Base-by-base conservation (phyloP, 768 basidiomycete species). In the Asterophora parasitica region DNA sequence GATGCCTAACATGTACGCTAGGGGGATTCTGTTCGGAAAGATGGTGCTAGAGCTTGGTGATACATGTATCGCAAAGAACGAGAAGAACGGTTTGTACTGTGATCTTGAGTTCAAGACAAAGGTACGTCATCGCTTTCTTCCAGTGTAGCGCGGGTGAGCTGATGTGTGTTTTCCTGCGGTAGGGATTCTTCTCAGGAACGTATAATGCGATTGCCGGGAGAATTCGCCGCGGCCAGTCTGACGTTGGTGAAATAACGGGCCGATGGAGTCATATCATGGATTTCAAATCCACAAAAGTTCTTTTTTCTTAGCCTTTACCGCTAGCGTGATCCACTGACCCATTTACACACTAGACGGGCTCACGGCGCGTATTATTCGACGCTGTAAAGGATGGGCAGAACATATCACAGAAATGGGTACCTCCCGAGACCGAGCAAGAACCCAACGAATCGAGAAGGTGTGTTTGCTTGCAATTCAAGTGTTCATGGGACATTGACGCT, bases 91-190 rank as follows among this genome's bases (percentile, higher is more conserved):
- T 15, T 64, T 90, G 52, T 69, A 64, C 38, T 89, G 88, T 51
- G 92, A 95, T 61, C 70, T 98, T 30, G 92, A 97, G 56, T 99
- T 98, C 75, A 98, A 97, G 77, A 94, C 93, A 33, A 98, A 96
- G 81, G 92, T 88, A 42, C 41, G 70, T 56, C 27, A 10, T 4
- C 26, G 13, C 26, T n/a, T 11, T 27, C 20, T 35, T 4, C 8
- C 23, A 4, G 7, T 42, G 33, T 42, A 19, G 12, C n/a, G 26
- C 8, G 34, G 3, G 23, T 27, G 33, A 50, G 44, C 15, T 28
- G 34, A n/a, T 13, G 23, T 45, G 23, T 8, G 8, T 41, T 19
- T 35, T 4, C 28, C 33, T 15, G 2, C 8, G 28, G 37, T 37
- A 90, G 89, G 95, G 95, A 15, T 97, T 95, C 76, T 96, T 97